Evolutionary conservation across 2,329 filamentous ascomycete genomes (phyloP).

Genomic region (Pestalotiopsis sp.): DNA sequence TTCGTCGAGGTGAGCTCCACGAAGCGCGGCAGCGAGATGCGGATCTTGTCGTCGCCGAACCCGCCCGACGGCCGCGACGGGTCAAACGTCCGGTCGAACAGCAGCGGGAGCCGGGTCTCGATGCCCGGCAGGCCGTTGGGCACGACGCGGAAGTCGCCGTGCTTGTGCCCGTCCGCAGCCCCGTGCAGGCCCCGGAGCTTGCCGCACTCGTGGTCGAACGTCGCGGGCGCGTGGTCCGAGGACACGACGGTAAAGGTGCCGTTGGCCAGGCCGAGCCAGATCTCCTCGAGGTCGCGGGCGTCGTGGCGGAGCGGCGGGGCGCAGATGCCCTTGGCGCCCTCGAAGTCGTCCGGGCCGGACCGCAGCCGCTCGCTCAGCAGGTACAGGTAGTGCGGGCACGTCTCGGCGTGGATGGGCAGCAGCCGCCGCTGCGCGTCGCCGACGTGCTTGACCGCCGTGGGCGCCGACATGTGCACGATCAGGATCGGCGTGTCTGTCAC

Average conservation of each 20-base stretch:
- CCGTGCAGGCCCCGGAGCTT: constrained; percentile 15
- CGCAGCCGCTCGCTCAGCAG: constrained; percentile 47
- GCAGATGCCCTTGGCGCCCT: constrained; percentile 59
- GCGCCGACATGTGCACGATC: constrained; percentile 54
- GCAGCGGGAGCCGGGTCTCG: constrained; percentile 17
- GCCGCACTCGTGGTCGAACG: constrained; percentile 18
- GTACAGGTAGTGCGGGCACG: constrained; percentile 62
- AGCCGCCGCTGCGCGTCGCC: constrained; percentile 51
- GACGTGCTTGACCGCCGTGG: constrained; percentile 50
- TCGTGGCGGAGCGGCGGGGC: constrained; percentile 52
- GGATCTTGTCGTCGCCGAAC: constrained; percentile 16
- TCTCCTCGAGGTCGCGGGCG: constrained; percentile 49
- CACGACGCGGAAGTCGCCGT: constrained; percentile 15
- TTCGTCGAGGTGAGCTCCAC: constrained; percentile 33
- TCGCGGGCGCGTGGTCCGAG: constrained; percentile 30
- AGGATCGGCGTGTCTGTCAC: constrained; percentile 54
- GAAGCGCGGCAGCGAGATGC: constrained; percentile 19
- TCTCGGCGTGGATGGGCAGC: constrained; percentile 58
- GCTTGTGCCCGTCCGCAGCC: constrained; percentile 4
- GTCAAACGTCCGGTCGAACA: constrained; percentile 19
- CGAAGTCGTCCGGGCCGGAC: constrained; percentile 37
- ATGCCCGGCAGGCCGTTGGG: constrained; percentile 18
- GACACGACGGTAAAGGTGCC: constrained; percentile 58
- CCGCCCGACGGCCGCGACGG: constrained; percentile 8
- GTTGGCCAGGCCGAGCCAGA: constrained; percentile 54